Evolutionary conservation across 1,284 basidiomycete genomes (phyloP).

Genomic region (Austroboletus novae-zelandiae): DNA sequence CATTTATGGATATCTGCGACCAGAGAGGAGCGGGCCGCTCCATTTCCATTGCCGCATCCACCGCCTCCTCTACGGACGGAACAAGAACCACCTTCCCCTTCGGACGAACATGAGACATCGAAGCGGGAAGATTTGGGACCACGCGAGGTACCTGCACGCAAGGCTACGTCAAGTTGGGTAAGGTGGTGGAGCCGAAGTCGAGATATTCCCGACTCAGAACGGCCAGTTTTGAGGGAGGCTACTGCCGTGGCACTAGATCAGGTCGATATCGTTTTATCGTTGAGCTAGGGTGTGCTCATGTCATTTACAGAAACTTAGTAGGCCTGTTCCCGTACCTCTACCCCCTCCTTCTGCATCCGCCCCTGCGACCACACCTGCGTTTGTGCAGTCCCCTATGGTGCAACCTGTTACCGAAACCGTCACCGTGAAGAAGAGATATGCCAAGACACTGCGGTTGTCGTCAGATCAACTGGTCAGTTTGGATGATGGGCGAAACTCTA

Average conservation of each 20-base stretch:
- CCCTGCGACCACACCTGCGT: slow-evolving; percentile 27
- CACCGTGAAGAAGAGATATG: slow-evolving; percentile 54
- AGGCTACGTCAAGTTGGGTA: slow-evolving; percentile 67
- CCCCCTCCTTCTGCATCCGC: slow-evolving; percentile 22
- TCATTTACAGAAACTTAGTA: slow-evolving; percentile 11
- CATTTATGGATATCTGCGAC: slow-evolving; percentile 53
- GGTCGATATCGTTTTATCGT: slow-evolving; percentile 9
- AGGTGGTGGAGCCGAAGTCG: slow-evolving; percentile 72
- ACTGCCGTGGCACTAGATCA: slow-evolving; percentile 19
- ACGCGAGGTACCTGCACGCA: slow-evolving; percentile 30
- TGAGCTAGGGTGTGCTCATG: slow-evolving; percentile 4
- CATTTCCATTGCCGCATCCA: slow-evolving; percentile 24
- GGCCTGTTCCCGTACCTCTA: background rate
- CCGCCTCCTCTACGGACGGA: slow-evolving; percentile 32
- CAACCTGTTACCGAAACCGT: slow-evolving; percentile 18
- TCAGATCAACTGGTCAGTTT: slow-evolving; percentile 74
- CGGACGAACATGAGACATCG: slow-evolving; percentile 26
- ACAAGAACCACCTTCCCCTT: slow-evolving; percentile 30
- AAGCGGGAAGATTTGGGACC: slow-evolving; percentile 39
- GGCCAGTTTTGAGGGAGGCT: slow-evolving; percentile 19
- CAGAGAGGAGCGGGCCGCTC: slow-evolving; percentile 21
- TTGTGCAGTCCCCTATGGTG: slow-evolving; percentile 18
- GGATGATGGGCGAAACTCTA: background rate
- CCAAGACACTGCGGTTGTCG: slow-evolving; percentile 88
- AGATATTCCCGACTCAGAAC: slow-evolving; percentile 27